Conservation (phyloP, 306 rosid genomes). For the Luffa aegyptiaca region DNA sequence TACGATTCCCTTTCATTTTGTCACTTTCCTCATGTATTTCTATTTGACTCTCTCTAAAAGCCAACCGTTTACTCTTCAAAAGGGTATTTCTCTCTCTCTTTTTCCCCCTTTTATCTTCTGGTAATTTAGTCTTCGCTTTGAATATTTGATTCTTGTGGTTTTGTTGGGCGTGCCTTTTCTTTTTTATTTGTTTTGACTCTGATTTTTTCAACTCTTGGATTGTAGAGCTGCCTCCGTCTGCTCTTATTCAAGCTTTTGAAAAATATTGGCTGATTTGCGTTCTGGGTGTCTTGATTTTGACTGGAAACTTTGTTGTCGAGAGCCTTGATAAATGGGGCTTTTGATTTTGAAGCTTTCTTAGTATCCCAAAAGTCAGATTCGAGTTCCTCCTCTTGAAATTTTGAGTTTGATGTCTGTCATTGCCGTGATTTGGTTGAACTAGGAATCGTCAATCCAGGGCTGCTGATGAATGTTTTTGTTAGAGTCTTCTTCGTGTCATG, state of each 20-base stretch:
- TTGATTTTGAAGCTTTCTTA: conserved; percentile 1
- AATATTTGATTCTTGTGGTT: conserved; percentile 25
- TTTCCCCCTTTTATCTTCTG: background rate
- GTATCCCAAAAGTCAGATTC: background rate
- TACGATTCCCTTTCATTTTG: conserved; percentile 46
- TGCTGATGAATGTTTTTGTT: background rate
- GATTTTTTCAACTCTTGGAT: conserved; percentile 35
- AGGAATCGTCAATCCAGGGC: background rate
- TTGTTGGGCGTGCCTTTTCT: conserved; percentile 3
- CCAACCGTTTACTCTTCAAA: conserved; percentile 16
- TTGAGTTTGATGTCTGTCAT: background rate
- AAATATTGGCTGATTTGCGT: conserved; percentile 5
- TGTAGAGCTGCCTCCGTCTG: background rate
- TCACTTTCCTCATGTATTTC: conserved; percentile 33
- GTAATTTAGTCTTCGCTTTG: conserved; percentile 19
- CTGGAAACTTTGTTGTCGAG: background rate
- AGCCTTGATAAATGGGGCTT: background rate
- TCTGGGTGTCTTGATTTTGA: conserved; percentile 29
- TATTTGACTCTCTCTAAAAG: conserved; percentile 36
- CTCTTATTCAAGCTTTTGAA: background rate
- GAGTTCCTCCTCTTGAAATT: background rate
- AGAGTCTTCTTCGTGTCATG: background rate
- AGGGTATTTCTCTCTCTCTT: conserved; percentile 4
- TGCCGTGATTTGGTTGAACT: conserved; percentile 1
- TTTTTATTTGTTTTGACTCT: conserved; percentile 29